Evolutionary conservation across 1,284 basidiomycete species (phyloP).

Genomic region (Phlebopus sp.): DNA sequence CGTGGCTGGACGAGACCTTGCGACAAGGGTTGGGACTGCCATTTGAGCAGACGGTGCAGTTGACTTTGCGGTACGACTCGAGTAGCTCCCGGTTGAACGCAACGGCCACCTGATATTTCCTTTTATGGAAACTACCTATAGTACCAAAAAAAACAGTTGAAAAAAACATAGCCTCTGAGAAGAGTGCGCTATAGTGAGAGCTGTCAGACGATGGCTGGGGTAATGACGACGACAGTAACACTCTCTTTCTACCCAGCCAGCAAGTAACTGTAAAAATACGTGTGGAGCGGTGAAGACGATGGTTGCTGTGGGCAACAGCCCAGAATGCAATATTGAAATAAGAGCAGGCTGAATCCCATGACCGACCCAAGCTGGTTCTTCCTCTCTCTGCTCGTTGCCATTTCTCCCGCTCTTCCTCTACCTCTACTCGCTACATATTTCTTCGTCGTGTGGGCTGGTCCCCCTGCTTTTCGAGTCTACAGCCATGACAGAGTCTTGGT

Average conservation of each 20-base stretch:
- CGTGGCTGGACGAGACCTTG: not conserved
- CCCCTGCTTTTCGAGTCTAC: not conserved
- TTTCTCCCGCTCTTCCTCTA: too few species aligned
- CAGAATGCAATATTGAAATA: not conserved
- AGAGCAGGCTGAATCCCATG: not conserved
- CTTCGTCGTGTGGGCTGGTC: not conserved
- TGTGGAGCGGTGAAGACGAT: slow-evolving; percentile 3
- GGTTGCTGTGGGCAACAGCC: slow-evolving; percentile 8
- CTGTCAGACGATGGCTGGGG: not conserved
- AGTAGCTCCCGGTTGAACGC: too few species aligned
- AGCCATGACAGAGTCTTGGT: slow-evolving; percentile 64
- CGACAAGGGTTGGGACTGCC: not conserved
- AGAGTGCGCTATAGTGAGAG: too few species aligned
- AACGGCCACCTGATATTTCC: not conserved
- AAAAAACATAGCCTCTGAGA: too few species aligned
- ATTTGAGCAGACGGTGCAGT: not conserved
- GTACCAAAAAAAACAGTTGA: too few species aligned
- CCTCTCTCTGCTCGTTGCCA: not conserved
- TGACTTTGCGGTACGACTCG: too few species aligned
- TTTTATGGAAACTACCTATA: not conserved
- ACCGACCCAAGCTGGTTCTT: not conserved
- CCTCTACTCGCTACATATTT: slow-evolving; percentile 1
- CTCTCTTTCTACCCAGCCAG: too few species aligned
- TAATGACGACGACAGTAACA: not conserved
- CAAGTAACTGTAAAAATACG: not conserved